Base-by-base conservation (phyloP, 768 basidiomycete species). In the Macrolepiota dolichaula region DNA sequence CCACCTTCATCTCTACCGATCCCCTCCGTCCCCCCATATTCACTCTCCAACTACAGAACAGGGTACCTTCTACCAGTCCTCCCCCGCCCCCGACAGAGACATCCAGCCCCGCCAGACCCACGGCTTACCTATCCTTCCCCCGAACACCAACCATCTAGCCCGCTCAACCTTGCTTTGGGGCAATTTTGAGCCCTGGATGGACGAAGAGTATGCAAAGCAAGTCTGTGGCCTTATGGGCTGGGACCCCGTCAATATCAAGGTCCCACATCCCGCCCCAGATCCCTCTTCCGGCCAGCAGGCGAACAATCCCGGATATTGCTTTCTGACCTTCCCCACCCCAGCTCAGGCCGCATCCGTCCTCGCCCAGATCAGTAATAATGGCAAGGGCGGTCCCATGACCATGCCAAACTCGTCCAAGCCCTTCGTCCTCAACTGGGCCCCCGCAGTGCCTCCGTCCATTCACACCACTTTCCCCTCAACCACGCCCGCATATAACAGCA, bases 141-240 rank as follows among this genome's bases (percentile, higher is more conserved):
- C 72, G 57, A 22, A 70, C 58, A 68, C 59, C 61, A 65, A 67
- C 53, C 61, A 63, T 63, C 59, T 76, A 37, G 72, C 79, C 51
- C 82, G 83, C 70, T 82, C 81, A 62, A 89, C 91, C 44, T 84
- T 94, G 66, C 91, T 86, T 81, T 92, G 95, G 86, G 86, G 87
- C 65, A 90, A 92, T 68, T 84, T 96, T 57, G 94, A 96, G 73
- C 86, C 89, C 66, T 96, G 94, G 94, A 96, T 96, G 95, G 93
- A 96, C 76, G 92, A 94, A 83, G 89, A 92, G 72, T 96, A 95
- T 79, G 91, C 88, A 47, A 89, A 90, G 73, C 90, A 93, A 71
- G 91, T 94, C 68, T 92, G 92, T 74, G 76, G 73, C 49, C 77
- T 94, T 70, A 92, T 94, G 90, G 85, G 88, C 60, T 96, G 94